Evolutionary conservation across 163 green algal species (phyloP).

Genomic region (Chloroidium sp.): DNA sequence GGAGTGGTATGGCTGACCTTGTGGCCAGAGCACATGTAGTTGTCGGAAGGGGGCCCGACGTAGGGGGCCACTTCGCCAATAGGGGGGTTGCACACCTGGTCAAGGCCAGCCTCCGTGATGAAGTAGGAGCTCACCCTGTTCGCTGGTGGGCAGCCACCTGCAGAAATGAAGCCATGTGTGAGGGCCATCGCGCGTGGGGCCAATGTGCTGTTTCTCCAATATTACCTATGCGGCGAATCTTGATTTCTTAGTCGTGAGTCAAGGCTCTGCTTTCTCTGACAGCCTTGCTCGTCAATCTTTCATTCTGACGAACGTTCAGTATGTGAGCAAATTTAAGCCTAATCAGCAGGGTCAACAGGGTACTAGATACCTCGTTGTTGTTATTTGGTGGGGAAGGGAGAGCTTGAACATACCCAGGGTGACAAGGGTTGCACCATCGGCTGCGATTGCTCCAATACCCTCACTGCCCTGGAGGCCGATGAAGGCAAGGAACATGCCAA

Average conservation of each 20-base stretch:
- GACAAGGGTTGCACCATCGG: constrained; percentile 52
- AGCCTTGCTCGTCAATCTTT: too few relatives aligned
- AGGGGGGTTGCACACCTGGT: not conserved
- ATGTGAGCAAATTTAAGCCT: too few relatives aligned
- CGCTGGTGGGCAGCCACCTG: constrained; percentile 13
- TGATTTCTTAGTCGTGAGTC: too few relatives aligned
- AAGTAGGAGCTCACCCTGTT: constrained; percentile 14
- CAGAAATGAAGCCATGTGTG: not conserved
- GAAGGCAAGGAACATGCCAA: constrained; percentile 77
- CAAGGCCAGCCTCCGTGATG: constrained; percentile 9
- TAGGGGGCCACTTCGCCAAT: not conserved
- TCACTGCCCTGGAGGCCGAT: constrained; percentile 46
- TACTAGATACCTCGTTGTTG: too few relatives aligned
- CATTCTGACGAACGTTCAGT: too few relatives aligned
- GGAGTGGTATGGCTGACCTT: not conserved
- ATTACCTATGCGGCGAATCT: too few relatives aligned
- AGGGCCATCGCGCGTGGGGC: too few relatives aligned
- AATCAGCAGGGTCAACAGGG: too few relatives aligned
- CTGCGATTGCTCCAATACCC: constrained; percentile 50
- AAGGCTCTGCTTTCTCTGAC: too few relatives aligned
- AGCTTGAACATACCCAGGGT: constrained; percentile 30
- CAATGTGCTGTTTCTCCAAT: too few relatives aligned
- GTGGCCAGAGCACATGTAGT: not conserved
- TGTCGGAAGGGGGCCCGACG: not conserved
- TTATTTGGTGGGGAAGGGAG: too few relatives aligned